Percentiles rank a stretch among this genome's conserved stretches.
These are phyloP conservation scores for Pisolithus orientalis DNA, from an alignment of 768 basidiomycete species.

Conservation along the genomic window DNA sequence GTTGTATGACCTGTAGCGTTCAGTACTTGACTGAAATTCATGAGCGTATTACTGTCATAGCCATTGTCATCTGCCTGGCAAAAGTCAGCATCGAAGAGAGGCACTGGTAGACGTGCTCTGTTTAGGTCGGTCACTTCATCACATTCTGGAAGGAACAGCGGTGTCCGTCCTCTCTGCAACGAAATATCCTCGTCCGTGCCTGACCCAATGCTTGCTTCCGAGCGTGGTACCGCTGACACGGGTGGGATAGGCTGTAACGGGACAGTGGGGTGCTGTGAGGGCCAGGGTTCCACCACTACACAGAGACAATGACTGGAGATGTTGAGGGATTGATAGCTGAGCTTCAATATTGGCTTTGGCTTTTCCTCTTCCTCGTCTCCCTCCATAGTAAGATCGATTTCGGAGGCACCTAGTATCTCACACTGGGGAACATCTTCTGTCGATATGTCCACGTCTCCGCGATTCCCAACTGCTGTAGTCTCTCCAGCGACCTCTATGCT, in stretches of 20 bases:
- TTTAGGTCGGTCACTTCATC: constrained; percentile 33
- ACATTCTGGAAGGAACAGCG: constrained; percentile 69
- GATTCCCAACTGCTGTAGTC: neutral
- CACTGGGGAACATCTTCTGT: constrained; percentile 1
- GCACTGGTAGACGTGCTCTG: constrained; percentile 34
- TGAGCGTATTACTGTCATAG: constrained; percentile 49
- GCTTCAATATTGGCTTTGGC: constrained; percentile 60
- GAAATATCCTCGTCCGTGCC: constrained; percentile 9
- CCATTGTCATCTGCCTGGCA: constrained; percentile 27
- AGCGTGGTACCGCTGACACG: constrained; percentile 27
- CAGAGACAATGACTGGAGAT: constrained; percentile 72
- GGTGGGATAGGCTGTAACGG: constrained; percentile 28
- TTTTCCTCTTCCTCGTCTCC: constrained; percentile 65
- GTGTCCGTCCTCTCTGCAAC: constrained; percentile 44
- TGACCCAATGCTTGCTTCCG: constrained; percentile 6
- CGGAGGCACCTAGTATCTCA: neutral
- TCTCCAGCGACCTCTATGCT: neutral
- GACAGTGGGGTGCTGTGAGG: constrained; percentile 37
- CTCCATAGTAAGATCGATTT: constrained; percentile 39
- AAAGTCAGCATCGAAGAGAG: constrained; percentile 31
- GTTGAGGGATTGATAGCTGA: constrained; percentile 65
- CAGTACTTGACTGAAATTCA: constrained; percentile 71
- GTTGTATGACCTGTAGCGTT: constrained; percentile 49
- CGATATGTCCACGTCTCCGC: neutral
- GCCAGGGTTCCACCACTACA: constrained; percentile 80